Conservation (phyloP, 768 basidiomycete species). For the Scleroderma bovista region DNA sequence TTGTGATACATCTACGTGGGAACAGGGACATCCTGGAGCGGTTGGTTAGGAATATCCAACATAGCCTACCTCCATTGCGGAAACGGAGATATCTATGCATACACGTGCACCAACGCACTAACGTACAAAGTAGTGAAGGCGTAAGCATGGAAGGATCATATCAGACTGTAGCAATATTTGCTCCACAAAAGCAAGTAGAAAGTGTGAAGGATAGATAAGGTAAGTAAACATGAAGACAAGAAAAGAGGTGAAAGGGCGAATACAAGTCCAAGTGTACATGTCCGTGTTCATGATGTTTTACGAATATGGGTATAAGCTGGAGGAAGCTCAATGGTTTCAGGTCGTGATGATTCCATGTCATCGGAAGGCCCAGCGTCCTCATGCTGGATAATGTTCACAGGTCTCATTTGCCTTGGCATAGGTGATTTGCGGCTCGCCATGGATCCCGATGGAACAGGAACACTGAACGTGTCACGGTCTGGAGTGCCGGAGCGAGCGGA, state of each 20-base stretch:
- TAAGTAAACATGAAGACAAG: neutral
- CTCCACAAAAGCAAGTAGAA: neutral
- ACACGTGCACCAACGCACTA: neutral
- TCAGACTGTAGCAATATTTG: neutral
- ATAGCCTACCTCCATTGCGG: neutral
- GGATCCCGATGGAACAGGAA: conserved; percentile 13
- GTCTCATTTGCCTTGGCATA: conserved; percentile 47
- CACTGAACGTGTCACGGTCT: neutral
- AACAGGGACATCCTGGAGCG: too few relatives aligned
- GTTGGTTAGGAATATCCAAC: too few relatives aligned
- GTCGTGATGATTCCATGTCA: conserved; percentile 35
- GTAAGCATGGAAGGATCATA: neutral
- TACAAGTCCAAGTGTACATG: neutral
- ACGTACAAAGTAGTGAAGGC: neutral
- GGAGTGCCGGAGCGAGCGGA: neutral
- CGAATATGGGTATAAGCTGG: conserved; percentile 73
- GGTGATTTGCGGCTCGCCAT: conserved; percentile 31
- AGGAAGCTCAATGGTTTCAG: conserved; percentile 78
- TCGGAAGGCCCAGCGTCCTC: conserved; percentile 70
- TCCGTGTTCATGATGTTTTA: conserved; percentile 3
- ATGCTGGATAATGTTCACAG: conserved; percentile 80
- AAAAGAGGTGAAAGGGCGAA: neutral
- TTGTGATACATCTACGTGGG: too few relatives aligned
- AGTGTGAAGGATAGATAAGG: neutral
- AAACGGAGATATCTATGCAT: neutral